Percentiles rank a stretch among this genome's conserved stretches.
phyloP scores from a whole-genome alignment of 768 basidiomycete genomes.

The Termitomyces sp. region DNA sequence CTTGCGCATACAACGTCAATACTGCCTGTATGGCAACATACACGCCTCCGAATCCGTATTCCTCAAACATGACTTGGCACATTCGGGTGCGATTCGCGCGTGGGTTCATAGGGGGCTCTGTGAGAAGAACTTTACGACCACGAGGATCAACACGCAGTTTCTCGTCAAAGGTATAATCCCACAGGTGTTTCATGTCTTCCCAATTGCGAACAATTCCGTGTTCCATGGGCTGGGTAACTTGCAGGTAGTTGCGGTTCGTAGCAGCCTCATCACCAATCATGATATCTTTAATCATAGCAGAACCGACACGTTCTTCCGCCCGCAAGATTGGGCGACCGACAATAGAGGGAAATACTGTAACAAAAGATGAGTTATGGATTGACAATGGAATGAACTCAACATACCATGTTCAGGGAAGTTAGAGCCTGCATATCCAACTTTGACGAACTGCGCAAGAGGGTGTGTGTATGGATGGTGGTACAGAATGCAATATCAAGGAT shows the following conservation, averaged over 20 bases:
- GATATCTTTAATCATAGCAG: conserved; percentile 88
- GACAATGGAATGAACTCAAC: conserved; percentile 11
- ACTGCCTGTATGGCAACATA: conserved; percentile 99
- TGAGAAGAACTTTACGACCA: conserved; percentile 87
- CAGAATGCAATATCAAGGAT: not conserved
- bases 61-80: conserved; percentile 99
- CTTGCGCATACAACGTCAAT: conserved; percentile 96
- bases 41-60: conserved; percentile 92
- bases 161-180: conserved; percentile 98
- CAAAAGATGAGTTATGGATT: not conserved
- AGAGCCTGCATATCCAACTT: conserved; percentile 86
- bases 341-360: conserved; percentile 88
- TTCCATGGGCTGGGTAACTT: conserved; percentile 98
- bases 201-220: conserved; percentile 99
- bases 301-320: conserved; percentile 91
- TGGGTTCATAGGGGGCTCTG: conserved; percentile 99
- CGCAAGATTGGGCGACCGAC: conserved; percentile 96
- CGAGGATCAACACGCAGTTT: conserved; percentile 86
- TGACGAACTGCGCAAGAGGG: conserved; percentile 64
- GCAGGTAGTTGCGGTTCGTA: conserved; percentile 89
- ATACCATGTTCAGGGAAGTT: conserved; percentile 94
- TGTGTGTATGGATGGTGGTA: conserved; percentile 4
- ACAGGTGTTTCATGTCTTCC: conserved; percentile 98
- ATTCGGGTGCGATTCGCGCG: conserved; percentile 88
- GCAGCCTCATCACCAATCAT: conserved; percentile 99